A percentile compares a stretch with the other conserved stretches of the same genome.
Evolutionary conservation across 2,329 filamentous ascomycete genomes (phyloP).

Genomic region (Amylocarpus encephaloides): DNA sequence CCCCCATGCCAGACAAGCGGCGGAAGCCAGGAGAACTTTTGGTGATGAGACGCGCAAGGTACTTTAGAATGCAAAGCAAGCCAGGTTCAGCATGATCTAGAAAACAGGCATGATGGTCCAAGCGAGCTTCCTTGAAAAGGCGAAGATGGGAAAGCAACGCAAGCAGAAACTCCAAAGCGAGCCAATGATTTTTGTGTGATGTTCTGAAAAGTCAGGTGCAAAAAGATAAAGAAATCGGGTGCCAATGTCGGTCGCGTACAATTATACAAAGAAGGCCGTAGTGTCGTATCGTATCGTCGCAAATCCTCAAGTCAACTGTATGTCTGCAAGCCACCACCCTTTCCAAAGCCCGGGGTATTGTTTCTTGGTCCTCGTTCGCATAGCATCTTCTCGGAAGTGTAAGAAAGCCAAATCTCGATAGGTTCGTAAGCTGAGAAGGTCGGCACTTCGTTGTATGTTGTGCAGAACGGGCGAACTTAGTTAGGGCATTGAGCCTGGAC

Average conservation of each 20-base stretch:
- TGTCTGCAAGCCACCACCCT: conserved; percentile 27
- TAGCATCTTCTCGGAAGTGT: conserved; percentile 24
- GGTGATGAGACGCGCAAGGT: neutral
- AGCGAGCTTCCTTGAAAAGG: conserved; percentile 1
- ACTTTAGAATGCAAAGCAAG: neutral
- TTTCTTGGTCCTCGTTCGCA: conserved; percentile 23
- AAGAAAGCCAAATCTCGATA: conserved; percentile 17
- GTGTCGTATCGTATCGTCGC: conserved; percentile 15
- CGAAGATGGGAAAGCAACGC: conserved; percentile 7
- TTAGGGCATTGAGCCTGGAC: conserved; percentile 92
- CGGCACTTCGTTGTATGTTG: conserved; percentile 21
- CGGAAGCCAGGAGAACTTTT: conserved; percentile 2
- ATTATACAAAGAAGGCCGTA: conserved; percentile 30
- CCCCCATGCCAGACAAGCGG: neutral
- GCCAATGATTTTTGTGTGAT: conserved; percentile 8
- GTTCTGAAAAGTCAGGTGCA: conserved; percentile 2
- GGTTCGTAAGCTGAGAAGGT: conserved; percentile 4
- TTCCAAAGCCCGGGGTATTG: conserved; percentile 29
- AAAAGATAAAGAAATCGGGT: conserved; percentile 11
- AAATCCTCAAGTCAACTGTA: conserved; percentile 29
- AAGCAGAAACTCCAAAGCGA: conserved; percentile 11
- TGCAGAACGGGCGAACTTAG: conserved; percentile 38
- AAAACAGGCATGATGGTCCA: conserved; percentile 4
- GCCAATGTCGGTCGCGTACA: conserved; percentile 12
- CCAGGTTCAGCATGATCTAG: neutral